Evolutionary conservation across 352 stramenopile genomes (phyloP), one percentile per base, ranked within the genome.

Genomic region (Pythium phragmiticola): DNA sequence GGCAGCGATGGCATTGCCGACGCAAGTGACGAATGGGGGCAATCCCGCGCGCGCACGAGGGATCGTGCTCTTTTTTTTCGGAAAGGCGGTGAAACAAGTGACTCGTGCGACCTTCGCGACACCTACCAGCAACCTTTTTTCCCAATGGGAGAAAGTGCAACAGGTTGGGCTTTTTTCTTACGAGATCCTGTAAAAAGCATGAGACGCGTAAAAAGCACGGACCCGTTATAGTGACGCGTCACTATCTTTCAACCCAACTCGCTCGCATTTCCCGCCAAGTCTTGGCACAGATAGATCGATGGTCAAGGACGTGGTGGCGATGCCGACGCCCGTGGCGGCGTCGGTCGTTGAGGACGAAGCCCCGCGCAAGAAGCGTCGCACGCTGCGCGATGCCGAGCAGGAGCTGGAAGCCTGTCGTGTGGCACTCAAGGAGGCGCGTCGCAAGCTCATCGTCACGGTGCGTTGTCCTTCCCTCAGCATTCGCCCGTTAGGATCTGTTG

Each of bases 401-500:
- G 80, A 91, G 16, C 70, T 91, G 7, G 65, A 81, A 8, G 57
- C 60, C 13, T 87, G 77, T 54, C 78, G 77, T 48, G 62, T 48
- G 12, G 63, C 76, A 43, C 70, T 91, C 16, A 73, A 76, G 28
- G 80, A 89, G 47, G 80, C 76, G 41, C 83, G 82, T 65, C 72
- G 70, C 59, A 84, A 87, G 70, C 77, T 91, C 56, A 78, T 89
- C 46, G 64, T 85, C 60, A 89, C 77, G 65, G 82, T 89, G 28
- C 17, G 52, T 56, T 51, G 12, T 17, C 19, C 26, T 13, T 6
- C 26, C 3, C 28, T 34, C 46, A 34, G 2, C 21, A n/a, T 21
- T 8, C 39, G 13, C 17, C 39, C 39, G 17, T 46, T 46, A 6
- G 17, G 17, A 46, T 8, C 17, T 17, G 7, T 46, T 17, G 39